Evolutionary conservation across 2,329 filamentous ascomycete species (phyloP).

Genomic region (Alternaria gansuensis): DNA sequence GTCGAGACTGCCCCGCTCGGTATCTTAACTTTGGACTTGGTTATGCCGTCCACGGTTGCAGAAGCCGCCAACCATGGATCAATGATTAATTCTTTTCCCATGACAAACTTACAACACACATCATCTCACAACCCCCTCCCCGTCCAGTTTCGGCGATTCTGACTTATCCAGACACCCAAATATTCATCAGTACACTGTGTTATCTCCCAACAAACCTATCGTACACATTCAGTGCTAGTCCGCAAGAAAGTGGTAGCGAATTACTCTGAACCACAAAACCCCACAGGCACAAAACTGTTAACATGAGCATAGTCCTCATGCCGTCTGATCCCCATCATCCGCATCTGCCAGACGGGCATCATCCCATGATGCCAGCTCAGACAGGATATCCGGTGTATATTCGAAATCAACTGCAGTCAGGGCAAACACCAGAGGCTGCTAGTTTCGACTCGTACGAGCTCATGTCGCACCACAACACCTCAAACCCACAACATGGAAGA

Average conservation of each 20-base stretch:
- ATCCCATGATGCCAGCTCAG: background rate
- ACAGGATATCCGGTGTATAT: background rate
- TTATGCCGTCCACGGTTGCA: conserved; percentile 8
- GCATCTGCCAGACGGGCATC: background rate
- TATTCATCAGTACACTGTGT: background rate
- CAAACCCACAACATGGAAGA: background rate
- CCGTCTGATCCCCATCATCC: background rate
- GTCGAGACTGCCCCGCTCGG: background rate
- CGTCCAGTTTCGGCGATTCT: background rate
- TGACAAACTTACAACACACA: background rate
- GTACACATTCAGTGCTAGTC: background rate
- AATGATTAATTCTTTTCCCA: background rate
- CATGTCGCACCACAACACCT: background rate
- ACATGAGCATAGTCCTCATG: conserved; percentile 7
- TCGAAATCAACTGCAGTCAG: conserved; percentile 1
- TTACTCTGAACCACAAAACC: background rate
- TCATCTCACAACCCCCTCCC: background rate
- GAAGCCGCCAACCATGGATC: conserved; percentile 6
- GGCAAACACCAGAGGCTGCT: background rate
- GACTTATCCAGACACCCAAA: background rate
- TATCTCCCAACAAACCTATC: background rate
- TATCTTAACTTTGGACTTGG: background rate
- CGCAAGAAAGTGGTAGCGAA: conserved; percentile 1
- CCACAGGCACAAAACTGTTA: background rate
- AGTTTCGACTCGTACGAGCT: background rate